phyloP scores from a whole-genome alignment of 306 rosid species.

The Pyrus pyrifolia region DNA sequence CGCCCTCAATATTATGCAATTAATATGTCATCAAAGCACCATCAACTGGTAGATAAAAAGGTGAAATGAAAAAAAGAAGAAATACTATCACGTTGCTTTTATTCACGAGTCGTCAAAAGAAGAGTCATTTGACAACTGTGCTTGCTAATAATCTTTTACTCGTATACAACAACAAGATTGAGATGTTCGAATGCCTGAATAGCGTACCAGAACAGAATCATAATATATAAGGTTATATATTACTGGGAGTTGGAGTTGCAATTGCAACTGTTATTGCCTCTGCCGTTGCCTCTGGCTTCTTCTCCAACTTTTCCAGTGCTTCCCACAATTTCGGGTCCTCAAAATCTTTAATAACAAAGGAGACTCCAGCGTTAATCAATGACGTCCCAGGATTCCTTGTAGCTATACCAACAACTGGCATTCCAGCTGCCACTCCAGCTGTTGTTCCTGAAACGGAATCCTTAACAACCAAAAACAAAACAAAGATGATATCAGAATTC shows the following conservation, averaged over 20 bases:
- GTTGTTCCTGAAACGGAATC: not conserved
- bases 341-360: conserved; percentile 16
- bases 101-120: not conserved
- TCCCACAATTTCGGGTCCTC: conserved; percentile 13
- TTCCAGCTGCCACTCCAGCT: conserved; percentile 3
- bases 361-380: conserved; percentile 3
- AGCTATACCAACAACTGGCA: not conserved
- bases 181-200: not conserved
- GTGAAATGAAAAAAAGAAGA: too few species aligned
- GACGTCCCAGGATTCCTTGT: not conserved
- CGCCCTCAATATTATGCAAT: too few species aligned
- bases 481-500: not conserved
- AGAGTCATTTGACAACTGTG: not conserved
- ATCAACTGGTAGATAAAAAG: too few species aligned
- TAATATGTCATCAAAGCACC: too few species aligned
- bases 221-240: not conserved
- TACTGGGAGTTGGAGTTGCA: not conserved
- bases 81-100: not conserved
- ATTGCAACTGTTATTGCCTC: not conserved
- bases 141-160: too few species aligned
- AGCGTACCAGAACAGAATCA: not conserved
- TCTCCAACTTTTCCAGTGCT: not conserved
- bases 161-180: not conserved
- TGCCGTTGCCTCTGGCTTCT: not conserved
- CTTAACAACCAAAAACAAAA: not conserved